Evolutionary conservation across 768 basidiomycete species (phyloP).

Genomic region (Porpolomopsis calyptriformis): DNA sequence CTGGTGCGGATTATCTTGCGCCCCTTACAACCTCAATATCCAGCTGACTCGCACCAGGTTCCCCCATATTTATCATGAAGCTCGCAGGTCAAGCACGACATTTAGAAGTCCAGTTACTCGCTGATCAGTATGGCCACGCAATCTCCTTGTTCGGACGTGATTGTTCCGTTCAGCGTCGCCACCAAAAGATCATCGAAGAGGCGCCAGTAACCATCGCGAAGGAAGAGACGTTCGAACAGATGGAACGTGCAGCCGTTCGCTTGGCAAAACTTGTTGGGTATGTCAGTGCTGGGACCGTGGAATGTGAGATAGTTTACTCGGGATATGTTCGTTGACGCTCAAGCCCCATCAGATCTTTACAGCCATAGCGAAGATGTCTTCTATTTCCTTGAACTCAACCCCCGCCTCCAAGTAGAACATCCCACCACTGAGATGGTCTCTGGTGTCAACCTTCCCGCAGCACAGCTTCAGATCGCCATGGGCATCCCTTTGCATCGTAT

Average conservation of each 20-base stretch:
- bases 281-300: slow-evolving; percentile 96
- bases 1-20: slow-evolving; percentile 45
- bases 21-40: slow-evolving; percentile 10
- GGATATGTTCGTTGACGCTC: slow-evolving; percentile 6
- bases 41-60: slow-evolving; percentile 41
- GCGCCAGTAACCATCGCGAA: slow-evolving; percentile 97
- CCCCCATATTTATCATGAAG: slow-evolving; percentile 99
- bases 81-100: slow-evolving; percentile 96
- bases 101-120: slow-evolving; percentile 94
- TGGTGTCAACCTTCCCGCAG: slow-evolving; percentile 94
- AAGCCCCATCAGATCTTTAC: slow-evolving; percentile 64
- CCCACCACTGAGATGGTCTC: slow-evolving; percentile 99
- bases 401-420: slow-evolving; percentile 98
- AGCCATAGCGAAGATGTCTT: slow-evolving; percentile 88
- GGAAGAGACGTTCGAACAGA: slow-evolving; percentile 84
- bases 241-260: slow-evolving; percentile 99
- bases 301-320: slow-evolving; percentile 48
- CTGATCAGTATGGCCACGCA: slow-evolving; percentile 98
- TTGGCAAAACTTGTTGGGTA: slow-evolving; percentile 98
- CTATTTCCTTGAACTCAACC: slow-evolving; percentile 97
- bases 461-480: slow-evolving; percentile 97
- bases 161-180: slow-evolving; percentile 97
- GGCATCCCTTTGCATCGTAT: slow-evolving; percentile 94
- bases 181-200: slow-evolving; percentile 99
- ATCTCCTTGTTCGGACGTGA: slow-evolving; percentile 99